Conservation (phyloP, 768 basidiomycete species). For the Kwoniella mangroviensis region DNA sequence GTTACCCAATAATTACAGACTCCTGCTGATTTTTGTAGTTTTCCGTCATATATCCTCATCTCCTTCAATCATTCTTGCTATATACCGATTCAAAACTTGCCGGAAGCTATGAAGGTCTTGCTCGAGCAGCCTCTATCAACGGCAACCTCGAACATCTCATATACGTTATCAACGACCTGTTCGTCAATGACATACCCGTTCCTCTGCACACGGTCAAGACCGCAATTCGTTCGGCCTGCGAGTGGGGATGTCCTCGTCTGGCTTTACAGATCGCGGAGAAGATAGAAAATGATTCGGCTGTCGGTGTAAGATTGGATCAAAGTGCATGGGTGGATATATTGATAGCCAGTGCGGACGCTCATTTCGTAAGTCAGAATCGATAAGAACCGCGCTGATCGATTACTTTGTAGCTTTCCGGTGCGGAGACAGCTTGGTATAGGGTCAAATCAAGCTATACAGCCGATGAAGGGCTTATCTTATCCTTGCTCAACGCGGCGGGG, state of each 20-base stretch:
- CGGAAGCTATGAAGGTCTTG: conserved; percentile 58
- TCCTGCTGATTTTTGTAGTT: conserved; percentile 47
- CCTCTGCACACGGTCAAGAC: conserved; percentile 63
- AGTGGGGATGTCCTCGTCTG: conserved; percentile 66
- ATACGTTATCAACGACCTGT: conserved; percentile 68
- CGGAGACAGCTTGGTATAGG: conserved; percentile 67
- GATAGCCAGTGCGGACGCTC: conserved; percentile 66
- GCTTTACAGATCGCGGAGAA: conserved; percentile 72
- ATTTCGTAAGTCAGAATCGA: conserved; percentile 69
- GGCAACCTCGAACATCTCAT: conserved; percentile 71
- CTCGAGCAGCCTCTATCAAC: conserved; percentile 65
- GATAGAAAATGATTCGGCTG: conserved; percentile 64
- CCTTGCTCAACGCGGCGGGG: conserved; percentile 73
- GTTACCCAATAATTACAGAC: conserved; percentile 22
- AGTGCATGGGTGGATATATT: conserved; percentile 72
- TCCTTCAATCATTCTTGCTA: conserved; percentile 62
- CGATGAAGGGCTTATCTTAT: conserved; percentile 74
- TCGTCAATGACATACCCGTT: conserved; percentile 63
- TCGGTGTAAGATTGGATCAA: conserved; percentile 63
- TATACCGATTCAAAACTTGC: conserved; percentile 54
- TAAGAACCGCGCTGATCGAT: background rate
- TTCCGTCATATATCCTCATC: conserved; percentile 43
- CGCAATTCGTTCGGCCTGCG: conserved; percentile 65
- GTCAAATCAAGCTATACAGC: conserved; percentile 66
- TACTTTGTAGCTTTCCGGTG: conserved; percentile 69